Evolutionary conservation across 2,329 filamentous ascomycete species (phyloP).

Genomic region (Metarhizium robertsii): DNA sequence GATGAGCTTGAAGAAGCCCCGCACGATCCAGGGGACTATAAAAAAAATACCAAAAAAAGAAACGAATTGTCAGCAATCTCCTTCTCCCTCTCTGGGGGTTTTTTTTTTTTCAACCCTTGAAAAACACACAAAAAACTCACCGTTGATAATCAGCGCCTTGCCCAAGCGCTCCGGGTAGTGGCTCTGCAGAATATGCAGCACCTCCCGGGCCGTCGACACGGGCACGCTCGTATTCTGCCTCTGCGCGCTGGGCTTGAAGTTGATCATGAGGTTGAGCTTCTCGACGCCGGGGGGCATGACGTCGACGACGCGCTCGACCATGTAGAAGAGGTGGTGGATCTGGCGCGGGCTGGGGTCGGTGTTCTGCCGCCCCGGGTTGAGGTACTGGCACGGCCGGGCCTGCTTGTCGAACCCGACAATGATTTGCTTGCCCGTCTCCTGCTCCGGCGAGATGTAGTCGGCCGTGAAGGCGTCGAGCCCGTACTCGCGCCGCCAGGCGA

Average conservation of each 20-base stretch:
- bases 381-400: constrained; percentile 80
- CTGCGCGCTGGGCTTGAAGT: constrained; percentile 74
- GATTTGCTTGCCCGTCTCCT: constrained; percentile 93
- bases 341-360: constrained; percentile 79
- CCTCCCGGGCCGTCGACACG: constrained; percentile 68
- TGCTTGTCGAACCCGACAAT: constrained; percentile 80
- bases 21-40: constrained; percentile 80
- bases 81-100: not conserved
- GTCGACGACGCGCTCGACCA: constrained; percentile 85
- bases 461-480: constrained; percentile 69
- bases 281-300: constrained; percentile 83
- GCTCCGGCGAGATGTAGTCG: constrained; percentile 86
- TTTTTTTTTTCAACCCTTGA: not conserved
- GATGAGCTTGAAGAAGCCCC: constrained; percentile 92
- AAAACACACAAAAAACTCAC: constrained; percentile 29
- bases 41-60: not conserved
- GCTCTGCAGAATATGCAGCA: constrained; percentile 84
- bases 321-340: constrained; percentile 89
- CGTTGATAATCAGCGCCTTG: constrained; percentile 79
- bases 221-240: constrained; percentile 65
- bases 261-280: constrained; percentile 77
- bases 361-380: constrained; percentile 86
- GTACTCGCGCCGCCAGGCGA: constrained; percentile 87
- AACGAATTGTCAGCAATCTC: not conserved
- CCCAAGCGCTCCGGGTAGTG: constrained; percentile 93